phyloP scores from a whole-genome alignment of 2,329 filamentous ascomycete genomes.

The Cytospora mali region DNA sequence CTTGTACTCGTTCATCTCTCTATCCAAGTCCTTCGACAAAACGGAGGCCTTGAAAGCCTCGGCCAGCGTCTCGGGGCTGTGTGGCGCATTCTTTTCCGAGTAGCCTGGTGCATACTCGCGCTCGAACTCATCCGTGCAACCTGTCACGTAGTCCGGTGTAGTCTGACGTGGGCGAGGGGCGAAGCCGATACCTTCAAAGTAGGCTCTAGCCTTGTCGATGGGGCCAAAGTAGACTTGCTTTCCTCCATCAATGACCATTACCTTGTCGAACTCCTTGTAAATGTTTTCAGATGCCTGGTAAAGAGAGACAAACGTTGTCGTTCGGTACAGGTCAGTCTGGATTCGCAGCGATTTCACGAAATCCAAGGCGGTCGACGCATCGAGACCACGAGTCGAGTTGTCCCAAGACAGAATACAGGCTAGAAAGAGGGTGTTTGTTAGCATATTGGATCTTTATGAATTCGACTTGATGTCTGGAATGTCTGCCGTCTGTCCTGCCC shows the following conservation, averaged over 20 bases:
- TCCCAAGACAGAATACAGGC: slow-evolving; percentile 76
- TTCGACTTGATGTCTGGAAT: too few species aligned
- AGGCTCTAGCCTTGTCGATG: slow-evolving; percentile 64
- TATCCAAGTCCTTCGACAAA: slow-evolving; percentile 56
- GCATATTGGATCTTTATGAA: too few species aligned
- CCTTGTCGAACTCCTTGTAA: slow-evolving; percentile 80
- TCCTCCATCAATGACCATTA: slow-evolving; percentile 77
- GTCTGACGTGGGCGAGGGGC: slow-evolving; percentile 75
- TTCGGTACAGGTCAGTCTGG: slow-evolving; percentile 81
- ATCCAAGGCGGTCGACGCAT: slow-evolving; percentile 58
- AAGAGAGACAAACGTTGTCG: slow-evolving; percentile 80
- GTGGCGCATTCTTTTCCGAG: slow-evolving; percentile 67
- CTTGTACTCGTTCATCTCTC: slow-evolving; percentile 72
- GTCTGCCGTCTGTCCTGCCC: too few species aligned
- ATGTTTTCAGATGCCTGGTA: slow-evolving; percentile 87
- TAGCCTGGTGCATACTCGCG: slow-evolving; percentile 72
- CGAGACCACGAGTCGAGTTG: slow-evolving; percentile 61
- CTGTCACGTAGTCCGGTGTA: slow-evolving; percentile 79
- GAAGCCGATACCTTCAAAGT: slow-evolving; percentile 80
- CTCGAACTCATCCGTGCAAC: slow-evolving; percentile 83
- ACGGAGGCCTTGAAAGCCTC: slow-evolving; percentile 70
- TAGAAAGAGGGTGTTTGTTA: too few species aligned
- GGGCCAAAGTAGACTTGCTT: slow-evolving; percentile 78
- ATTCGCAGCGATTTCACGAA: slow-evolving; percentile 68
- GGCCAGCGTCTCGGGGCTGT: slow-evolving; percentile 66